A percentile compares a stretch with the other conserved stretches of the same genome.
Evolutionary conservation across 2,329 filamentous ascomycete species (phyloP).

Genomic region (Ceratocystiopsis sp.): DNA sequence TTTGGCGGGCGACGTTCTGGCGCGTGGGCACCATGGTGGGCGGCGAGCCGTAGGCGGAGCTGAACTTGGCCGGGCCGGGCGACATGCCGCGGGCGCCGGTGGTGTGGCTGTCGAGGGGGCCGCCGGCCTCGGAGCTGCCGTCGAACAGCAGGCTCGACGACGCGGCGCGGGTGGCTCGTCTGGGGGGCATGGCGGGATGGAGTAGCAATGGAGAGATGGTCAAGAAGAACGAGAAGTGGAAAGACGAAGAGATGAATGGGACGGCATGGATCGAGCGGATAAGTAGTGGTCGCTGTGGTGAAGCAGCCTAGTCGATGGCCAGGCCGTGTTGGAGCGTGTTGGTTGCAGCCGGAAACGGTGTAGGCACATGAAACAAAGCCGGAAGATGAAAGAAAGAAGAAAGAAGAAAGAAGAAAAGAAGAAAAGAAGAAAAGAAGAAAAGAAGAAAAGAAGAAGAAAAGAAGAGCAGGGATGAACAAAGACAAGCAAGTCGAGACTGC

Average conservation of each 20-base stretch:
- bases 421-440: neutral
- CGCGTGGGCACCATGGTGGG: conserved; percentile 8
- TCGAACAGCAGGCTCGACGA: conserved; percentile 9
- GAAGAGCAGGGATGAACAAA: no score
- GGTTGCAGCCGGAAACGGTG: neutral
- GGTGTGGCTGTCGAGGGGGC: conserved; percentile 4
- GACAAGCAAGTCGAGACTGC: no score
- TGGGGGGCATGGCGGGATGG: conserved; percentile 7
- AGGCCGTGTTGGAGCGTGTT: neutral
- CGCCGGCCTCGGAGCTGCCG: conserved; percentile 9
- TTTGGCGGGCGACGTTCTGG: conserved; percentile 9
- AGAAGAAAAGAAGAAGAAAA: neutral
- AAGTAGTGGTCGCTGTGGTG: no score
- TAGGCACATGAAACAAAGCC: no score
- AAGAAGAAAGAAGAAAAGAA: neutral
- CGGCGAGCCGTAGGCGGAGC: conserved; percentile 11
- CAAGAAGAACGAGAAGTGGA: no score
- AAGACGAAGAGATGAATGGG: no score
- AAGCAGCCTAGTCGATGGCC: no score
- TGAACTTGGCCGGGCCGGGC: conserved; percentile 11
- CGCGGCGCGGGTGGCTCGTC: conserved; percentile 6
- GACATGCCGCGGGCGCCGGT: conserved; percentile 9
- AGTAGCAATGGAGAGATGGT: neutral
- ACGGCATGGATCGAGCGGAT: no score
- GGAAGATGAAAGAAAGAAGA: neutral